A percentile compares a stretch with the other conserved stretches of the same genome.
phyloP scores from a whole-genome alignment of 495 filamentous ascomycete genomes.

The Hypoxylon subgilvum region DNA sequence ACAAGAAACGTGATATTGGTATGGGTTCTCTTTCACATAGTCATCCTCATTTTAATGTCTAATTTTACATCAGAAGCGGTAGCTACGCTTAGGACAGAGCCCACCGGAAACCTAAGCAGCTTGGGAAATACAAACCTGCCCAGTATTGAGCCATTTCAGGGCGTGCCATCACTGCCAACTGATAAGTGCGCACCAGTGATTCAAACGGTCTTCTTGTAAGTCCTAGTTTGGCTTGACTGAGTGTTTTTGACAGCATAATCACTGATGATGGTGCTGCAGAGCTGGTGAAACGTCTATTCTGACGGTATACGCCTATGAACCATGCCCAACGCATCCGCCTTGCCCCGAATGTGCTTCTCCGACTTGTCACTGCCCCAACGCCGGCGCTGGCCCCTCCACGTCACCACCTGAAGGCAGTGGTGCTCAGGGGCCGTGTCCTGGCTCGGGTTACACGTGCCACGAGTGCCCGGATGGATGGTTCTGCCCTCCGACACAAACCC shows the following conservation, averaged over 20 bases:
- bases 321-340: constrained; percentile 27
- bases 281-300: constrained; percentile 22
- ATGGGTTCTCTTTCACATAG: constrained; percentile 3
- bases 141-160: constrained; percentile 7
- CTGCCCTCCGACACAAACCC: constrained; percentile 49
- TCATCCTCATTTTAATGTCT: constrained; percentile 8
- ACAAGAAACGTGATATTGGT: constrained; percentile 12
- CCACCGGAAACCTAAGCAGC: constrained; percentile 11
- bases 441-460: constrained; percentile 48
- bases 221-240: not conserved
- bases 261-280: constrained; percentile 23
- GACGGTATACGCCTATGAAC: constrained; percentile 11
- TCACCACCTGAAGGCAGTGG: constrained; percentile 15
- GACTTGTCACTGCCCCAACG: constrained; percentile 38
- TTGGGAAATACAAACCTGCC: not conserved
- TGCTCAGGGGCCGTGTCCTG: constrained; percentile 44
- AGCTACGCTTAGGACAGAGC: constrained; percentile 13
- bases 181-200: constrained; percentile 1
- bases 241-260: no score
- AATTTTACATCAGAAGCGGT: constrained; percentile 5
- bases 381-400: constrained; percentile 8
- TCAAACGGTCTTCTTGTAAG: constrained; percentile 27
- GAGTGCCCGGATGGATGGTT: constrained; percentile 53
- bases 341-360: constrained; percentile 22
- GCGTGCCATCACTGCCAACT: constrained; percentile 14